A percentile compares a stretch with the other conserved stretches of the same genome.
phyloP scores from a whole-genome alignment of 1,284 basidiomycete species.

The Leccinum idahoense region DNA sequence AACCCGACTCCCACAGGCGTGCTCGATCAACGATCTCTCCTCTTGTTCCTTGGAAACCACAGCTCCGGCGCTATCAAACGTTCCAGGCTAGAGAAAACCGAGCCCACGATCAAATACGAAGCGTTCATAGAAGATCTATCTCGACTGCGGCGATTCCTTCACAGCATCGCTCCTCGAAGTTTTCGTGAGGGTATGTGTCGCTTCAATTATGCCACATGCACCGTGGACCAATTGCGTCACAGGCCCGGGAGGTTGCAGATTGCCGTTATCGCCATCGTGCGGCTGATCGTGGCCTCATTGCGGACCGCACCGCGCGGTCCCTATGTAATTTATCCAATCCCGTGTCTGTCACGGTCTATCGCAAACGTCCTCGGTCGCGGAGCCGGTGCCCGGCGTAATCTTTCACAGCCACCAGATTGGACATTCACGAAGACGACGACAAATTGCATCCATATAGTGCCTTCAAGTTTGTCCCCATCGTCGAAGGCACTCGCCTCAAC shows the following conservation, averaged over 20 bases:
- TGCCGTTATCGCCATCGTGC: slow-evolving; percentile 44
- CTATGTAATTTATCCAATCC: slow-evolving; percentile 52
- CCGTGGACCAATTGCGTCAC: slow-evolving; percentile 2
- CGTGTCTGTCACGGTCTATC: slow-evolving; percentile 41
- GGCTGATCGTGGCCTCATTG: slow-evolving; percentile 55
- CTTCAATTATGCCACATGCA: neutral
- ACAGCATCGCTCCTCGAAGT: slow-evolving; percentile 66
- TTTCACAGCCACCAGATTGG: slow-evolving; percentile 43
- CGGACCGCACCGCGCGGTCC: slow-evolving; percentile 56
- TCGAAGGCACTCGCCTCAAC: slow-evolving; percentile 51
- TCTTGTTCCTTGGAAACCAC: neutral
- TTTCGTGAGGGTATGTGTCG: slow-evolving; percentile 57
- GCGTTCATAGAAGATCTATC: slow-evolving; percentile 55
- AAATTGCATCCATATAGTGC: slow-evolving; percentile 31
- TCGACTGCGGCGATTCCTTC: slow-evolving; percentile 71
- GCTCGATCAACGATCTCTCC: slow-evolving; percentile 1
- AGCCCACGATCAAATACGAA: slow-evolving; percentile 61
- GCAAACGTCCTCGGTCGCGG: slow-evolving; percentile 34
- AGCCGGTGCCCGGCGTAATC: slow-evolving; percentile 25
- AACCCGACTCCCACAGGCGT: no score
- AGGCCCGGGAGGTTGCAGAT: slow-evolving; percentile 58
- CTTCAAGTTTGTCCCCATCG: slow-evolving; percentile 23
- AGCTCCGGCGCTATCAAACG: slow-evolving; percentile 66
- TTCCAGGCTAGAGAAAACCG: slow-evolving; percentile 51
- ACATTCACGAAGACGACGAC: slow-evolving; percentile 60